A percentile compares a stretch with the other conserved stretches of the same genome.
Evolutionary conservation across 2,329 filamentous ascomycete species (phyloP).

Genomic region (Diaporthe ilicicola): DNA sequence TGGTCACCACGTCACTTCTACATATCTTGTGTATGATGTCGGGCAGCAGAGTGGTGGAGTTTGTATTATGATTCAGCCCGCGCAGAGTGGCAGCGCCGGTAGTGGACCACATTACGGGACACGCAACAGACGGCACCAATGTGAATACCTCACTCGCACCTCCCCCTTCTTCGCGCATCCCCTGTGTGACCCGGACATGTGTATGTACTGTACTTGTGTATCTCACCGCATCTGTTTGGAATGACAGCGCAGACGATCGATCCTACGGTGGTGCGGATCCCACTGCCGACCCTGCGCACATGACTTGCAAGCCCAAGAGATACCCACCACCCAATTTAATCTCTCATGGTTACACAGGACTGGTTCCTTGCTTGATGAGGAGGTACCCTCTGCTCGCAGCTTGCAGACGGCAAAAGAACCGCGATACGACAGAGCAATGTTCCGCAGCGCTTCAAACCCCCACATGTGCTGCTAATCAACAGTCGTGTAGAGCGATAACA

Average conservation of each 20-base stretch:
- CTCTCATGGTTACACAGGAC: not conserved
- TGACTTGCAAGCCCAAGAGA: not conserved
- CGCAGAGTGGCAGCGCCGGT: not conserved
- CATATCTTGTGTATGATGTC: slow-evolving; percentile 1
- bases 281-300: not conserved
- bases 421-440: not conserved
- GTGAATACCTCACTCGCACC: not conserved
- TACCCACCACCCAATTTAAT: not conserved
- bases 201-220: not conserved
- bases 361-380: not conserved
- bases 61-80: not conserved
- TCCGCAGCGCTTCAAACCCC: not conserved
- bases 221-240: not conserved
- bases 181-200: not conserved
- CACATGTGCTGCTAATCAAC: no score
- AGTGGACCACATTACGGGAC: not conserved
- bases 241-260: not conserved
- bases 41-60: not conserved
- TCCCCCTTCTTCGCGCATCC: not conserved
- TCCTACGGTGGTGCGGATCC: not conserved
- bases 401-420: not conserved
- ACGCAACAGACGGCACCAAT: slow-evolving; percentile 2
- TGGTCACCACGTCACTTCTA: not conserved
- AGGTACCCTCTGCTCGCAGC: no score
- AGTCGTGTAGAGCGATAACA: not conserved